Conservation (phyloP, 2,329 filamentous ascomycete species). For the Penicillium aurantiogriseum region DNA sequence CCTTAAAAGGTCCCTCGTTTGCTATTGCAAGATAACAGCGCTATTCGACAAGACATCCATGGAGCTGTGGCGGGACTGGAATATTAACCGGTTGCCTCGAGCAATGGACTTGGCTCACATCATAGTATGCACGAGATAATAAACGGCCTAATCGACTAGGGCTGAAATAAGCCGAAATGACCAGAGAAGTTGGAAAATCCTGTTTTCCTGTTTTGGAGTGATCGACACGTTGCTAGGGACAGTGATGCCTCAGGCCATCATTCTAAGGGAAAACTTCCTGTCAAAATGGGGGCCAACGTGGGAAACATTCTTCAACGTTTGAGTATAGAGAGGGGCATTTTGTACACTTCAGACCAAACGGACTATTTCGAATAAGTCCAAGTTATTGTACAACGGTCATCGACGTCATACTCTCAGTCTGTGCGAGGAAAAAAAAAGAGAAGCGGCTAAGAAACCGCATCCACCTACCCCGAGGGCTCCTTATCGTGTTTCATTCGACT, state of each 20-base stretch:
- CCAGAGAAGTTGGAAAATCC: background rate
- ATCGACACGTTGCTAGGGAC: slow-evolving; percentile 1
- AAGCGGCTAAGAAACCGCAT: background rate
- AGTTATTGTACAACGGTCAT: background rate
- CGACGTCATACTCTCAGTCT: slow-evolving; percentile 1
- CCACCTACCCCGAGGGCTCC: background rate
- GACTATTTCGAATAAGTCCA: background rate
- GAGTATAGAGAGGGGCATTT: too few relatives aligned
- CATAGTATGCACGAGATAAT: background rate
- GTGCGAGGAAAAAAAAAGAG: background rate
- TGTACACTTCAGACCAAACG: background rate
- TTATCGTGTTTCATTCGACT: background rate
- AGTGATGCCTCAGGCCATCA: slow-evolving; percentile 1
- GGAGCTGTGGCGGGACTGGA: background rate
- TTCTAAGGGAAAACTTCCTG: background rate
- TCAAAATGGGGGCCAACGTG: background rate
- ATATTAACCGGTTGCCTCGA: background rate
- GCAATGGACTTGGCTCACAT: background rate
- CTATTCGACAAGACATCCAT: background rate
- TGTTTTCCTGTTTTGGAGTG: background rate
- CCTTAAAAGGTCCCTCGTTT: too few relatives aligned
- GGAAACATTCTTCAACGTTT: slow-evolving; percentile 1
- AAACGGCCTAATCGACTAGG: background rate
- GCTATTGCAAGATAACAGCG: too few relatives aligned
- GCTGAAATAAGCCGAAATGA: background rate